A percentile compares a stretch with the other conserved stretches of the same genome.
Conservation (phyloP, 805 yeast species). For the Sugiyamaella americana region DNA sequence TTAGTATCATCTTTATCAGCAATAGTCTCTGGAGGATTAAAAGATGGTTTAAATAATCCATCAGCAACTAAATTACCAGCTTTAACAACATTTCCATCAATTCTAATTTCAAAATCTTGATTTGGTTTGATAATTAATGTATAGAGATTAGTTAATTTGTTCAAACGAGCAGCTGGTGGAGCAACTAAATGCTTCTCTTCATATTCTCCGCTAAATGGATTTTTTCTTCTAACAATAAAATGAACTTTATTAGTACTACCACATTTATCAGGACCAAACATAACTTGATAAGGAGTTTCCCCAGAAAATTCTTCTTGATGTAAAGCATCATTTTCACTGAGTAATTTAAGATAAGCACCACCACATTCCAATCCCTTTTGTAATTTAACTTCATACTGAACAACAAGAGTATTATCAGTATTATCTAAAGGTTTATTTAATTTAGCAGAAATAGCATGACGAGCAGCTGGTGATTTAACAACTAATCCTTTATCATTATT, state of each 20-base stretch:
- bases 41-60: constrained; percentile 53
- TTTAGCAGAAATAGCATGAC: constrained; percentile 69
- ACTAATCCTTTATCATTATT: constrained; percentile 69
- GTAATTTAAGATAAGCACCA: constrained; percentile 80
- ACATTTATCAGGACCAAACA: constrained; percentile 95
- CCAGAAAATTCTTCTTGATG: constrained; percentile 48
- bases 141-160: constrained; percentile 55
- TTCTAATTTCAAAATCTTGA: constrained; percentile 70
- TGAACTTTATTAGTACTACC: constrained; percentile 76
- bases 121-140: constrained; percentile 65
- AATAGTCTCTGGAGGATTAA: constrained; percentile 61
- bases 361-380: constrained; percentile 80
- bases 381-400: constrained; percentile 84
- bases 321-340: constrained; percentile 39
- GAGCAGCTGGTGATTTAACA: constrained; percentile 67
- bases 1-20: constrained; percentile 51
- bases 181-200: constrained; percentile 63
- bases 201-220: constrained; percentile 46
- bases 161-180: constrained; percentile 62
- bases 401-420: constrained; percentile 59
- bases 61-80: constrained; percentile 63
- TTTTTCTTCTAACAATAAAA: constrained; percentile 58
- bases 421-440: constrained; percentile 56
- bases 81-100: constrained; percentile 67
- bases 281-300: constrained; percentile 69